A percentile compares a stretch with the other conserved stretches of the same genome.
These are phyloP conservation scores for Athelia sp. DNA, from an alignment of 1,284 basidiomycete genomes.

Conservation along the genomic window DNA sequence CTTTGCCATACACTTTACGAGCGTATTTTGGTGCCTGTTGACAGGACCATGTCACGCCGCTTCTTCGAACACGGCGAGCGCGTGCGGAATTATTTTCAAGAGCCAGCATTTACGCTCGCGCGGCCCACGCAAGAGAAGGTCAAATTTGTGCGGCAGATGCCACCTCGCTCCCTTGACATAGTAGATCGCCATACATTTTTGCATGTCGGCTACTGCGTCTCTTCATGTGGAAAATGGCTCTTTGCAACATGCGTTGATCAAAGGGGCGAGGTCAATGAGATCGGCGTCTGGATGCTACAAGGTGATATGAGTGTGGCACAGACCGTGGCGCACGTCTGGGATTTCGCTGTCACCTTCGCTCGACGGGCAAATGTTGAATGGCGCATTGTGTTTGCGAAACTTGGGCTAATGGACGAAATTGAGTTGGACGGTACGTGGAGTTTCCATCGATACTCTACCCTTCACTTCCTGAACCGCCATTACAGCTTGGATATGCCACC, in stretches of 20 bases:
- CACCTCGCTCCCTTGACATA: slow-evolving; percentile 54
- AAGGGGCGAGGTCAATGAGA: slow-evolving; percentile 65
- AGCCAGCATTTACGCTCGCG: slow-evolving; percentile 61
- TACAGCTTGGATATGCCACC: slow-evolving; percentile 60
- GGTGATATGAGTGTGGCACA: slow-evolving; percentile 37
- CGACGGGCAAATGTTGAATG: slow-evolving; percentile 70
- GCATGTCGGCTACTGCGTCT: slow-evolving; percentile 70
- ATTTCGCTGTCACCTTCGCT: slow-evolving; percentile 55
- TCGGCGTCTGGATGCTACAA: slow-evolving; percentile 60
- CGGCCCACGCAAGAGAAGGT: slow-evolving; percentile 40
- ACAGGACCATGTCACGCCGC: slow-evolving; percentile 52
- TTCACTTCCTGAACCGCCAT: slow-evolving; percentile 3
- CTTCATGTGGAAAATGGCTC: slow-evolving; percentile 67
- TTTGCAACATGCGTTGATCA: slow-evolving; percentile 73
- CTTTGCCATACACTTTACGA: slow-evolving; percentile 66
- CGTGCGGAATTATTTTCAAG: slow-evolving; percentile 48
- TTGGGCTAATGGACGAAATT: slow-evolving; percentile 49
- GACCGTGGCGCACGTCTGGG: slow-evolving; percentile 57
- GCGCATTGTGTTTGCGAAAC: slow-evolving; percentile 66
- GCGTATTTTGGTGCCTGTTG: slow-evolving; percentile 55
- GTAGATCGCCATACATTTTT: slow-evolving; percentile 65
- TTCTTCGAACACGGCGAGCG: slow-evolving; percentile 38
- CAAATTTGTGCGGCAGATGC: slow-evolving; percentile 38
- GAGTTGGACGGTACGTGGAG: slow-evolving; percentile 64
- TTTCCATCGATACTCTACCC: slow-evolving; percentile 3